These are phyloP conservation scores for Castanospermum australe DNA, from an alignment of 306 rosid species.

Conservation along the genomic window DNA sequence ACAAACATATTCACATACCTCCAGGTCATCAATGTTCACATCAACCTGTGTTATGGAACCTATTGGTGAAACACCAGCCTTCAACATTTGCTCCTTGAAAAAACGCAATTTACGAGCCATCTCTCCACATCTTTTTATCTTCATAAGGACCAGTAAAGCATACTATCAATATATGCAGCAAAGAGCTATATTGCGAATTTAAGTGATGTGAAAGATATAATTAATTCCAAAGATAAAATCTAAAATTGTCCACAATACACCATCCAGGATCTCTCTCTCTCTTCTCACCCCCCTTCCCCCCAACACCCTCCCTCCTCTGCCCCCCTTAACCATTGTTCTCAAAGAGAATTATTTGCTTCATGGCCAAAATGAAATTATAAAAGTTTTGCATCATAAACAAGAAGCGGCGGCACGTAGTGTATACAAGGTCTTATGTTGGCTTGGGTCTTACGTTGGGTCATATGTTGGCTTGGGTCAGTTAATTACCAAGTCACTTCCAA, in stretches of 20 bases:
- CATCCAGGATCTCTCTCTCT: neutral
- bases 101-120: slow-evolving; percentile 72
- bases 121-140: slow-evolving; percentile 75
- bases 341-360: neutral
- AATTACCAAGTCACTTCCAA: neutral
- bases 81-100: slow-evolving; percentile 69
- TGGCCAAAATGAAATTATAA: neutral
- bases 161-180: neutral
- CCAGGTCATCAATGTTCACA: slow-evolving; percentile 55
- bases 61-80: slow-evolving; percentile 49
- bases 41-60: slow-evolving; percentile 32
- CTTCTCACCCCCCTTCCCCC: neutral
- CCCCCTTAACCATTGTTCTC: neutral
- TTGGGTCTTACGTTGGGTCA: no score
- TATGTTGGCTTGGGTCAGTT: neutral
- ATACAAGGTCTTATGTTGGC: neutral
- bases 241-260: neutral
- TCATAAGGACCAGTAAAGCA: neutral
- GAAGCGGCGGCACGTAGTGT: no score
- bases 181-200: neutral
- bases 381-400: neutral
- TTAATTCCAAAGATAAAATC: neutral
- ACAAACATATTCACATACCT: slow-evolving; percentile 37
- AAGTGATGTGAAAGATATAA: neutral
- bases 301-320: neutral